A percentile compares a stretch with the other conserved stretches of the same genome.
Evolutionary conservation across 2,329 filamentous ascomycete genomes (phyloP).

Genomic region (Nectriaceae sp.): DNA sequence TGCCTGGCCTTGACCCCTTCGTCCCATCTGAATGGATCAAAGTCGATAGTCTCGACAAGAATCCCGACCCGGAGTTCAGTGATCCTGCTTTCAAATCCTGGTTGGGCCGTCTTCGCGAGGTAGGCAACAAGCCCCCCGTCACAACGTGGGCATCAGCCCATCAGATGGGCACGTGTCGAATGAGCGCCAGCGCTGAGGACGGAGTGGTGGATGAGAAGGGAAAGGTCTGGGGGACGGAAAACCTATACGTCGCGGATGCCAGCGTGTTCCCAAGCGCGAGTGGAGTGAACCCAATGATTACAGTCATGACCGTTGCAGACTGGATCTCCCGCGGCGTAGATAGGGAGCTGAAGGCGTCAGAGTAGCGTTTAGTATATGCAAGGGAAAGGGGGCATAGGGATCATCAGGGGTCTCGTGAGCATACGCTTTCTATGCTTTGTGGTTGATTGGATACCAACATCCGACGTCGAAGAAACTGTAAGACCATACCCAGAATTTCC

Average conservation of each 20-base stretch:
- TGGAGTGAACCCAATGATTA: constrained; percentile 83
- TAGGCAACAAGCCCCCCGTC: constrained; percentile 53
- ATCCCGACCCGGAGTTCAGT: constrained; percentile 48
- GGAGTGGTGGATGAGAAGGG: constrained; percentile 62
- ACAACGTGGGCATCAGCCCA: constrained; percentile 69
- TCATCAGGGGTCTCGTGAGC: background rate
- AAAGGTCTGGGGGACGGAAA: constrained; percentile 65
- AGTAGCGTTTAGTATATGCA: background rate
- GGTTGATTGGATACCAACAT: background rate
- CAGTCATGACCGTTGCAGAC: constrained; percentile 70
- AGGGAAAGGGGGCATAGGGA: background rate
- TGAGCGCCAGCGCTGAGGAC: constrained; percentile 56
- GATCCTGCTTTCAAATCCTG: constrained; percentile 64
- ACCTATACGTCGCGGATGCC: constrained; percentile 71
- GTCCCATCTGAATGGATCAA: constrained; percentile 31
- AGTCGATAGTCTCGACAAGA: constrained; percentile 19
- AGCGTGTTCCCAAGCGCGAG: constrained; percentile 76
- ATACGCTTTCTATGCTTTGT: background rate
- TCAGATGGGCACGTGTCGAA: constrained; percentile 78
- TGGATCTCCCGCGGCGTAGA: constrained; percentile 61
- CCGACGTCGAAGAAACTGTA: background rate
- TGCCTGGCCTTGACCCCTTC: constrained; percentile 67
- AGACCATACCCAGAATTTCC: background rate
- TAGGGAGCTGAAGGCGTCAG: constrained; percentile 40
- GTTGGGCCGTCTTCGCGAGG: constrained; percentile 51